phyloP scores from a whole-genome alignment of 352 stramenopile species.

The Pythium dissotocum region DNA sequence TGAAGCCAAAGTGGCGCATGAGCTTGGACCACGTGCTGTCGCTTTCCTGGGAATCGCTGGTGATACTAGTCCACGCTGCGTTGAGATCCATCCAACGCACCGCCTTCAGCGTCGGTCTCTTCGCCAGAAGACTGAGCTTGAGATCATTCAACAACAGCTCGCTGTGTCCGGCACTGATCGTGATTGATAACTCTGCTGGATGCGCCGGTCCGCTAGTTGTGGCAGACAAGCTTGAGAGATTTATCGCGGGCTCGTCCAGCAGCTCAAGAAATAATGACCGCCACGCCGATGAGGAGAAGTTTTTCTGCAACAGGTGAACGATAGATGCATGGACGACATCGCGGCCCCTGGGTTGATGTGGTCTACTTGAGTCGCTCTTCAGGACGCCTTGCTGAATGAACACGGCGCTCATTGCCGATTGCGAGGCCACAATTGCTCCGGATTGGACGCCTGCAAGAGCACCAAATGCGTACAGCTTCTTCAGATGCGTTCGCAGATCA shows the following conservation, averaged over 20 bases:
- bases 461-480: slow-evolving; percentile 29
- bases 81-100: neutral
- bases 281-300: slow-evolving; percentile 2
- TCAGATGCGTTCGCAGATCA: slow-evolving; percentile 23
- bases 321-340: neutral
- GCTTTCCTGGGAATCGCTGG: no score
- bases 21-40: neutral
- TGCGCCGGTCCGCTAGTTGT: neutral
- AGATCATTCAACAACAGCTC: slow-evolving; percentile 15
- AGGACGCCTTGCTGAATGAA: slow-evolving; percentile 7
- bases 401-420: neutral
- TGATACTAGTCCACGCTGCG: neutral
- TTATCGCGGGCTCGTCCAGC: neutral
- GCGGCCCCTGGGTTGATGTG: neutral
- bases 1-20: neutral
- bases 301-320: slow-evolving; percentile 2
- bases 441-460: slow-evolving; percentile 18
- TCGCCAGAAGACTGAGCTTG: neutral
- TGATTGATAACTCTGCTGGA: neutral
- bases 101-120: neutral
- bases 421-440: neutral
- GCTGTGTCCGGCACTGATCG: slow-evolving; percentile 12
- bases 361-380: neutral
- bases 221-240: neutral
- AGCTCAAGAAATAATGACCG: neutral